Evolutionary conservation across 164 flowering plant species (phyloP).

Genomic region (Umbellularia californica): DNA sequence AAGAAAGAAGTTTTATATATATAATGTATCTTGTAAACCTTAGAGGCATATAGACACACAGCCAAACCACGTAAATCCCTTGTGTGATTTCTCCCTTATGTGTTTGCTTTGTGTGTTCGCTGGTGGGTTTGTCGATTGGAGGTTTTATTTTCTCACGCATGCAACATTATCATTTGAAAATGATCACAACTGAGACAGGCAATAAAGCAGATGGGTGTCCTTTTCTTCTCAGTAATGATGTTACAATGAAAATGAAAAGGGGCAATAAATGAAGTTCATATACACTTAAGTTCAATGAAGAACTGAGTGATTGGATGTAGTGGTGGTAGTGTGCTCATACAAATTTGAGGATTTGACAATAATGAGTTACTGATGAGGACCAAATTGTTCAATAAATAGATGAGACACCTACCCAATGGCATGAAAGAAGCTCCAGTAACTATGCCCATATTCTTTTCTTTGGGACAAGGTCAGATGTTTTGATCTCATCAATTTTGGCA

Average conservation of each 20-base stretch:
- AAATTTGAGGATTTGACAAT: neutral
- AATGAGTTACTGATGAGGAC: neutral
- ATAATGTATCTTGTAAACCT: neutral
- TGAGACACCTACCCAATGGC: neutral
- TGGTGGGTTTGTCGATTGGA: too few species aligned
- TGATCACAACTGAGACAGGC: neutral
- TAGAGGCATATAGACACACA: neutral
- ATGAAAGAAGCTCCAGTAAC: neutral
- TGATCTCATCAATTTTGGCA: conserved; percentile 75
- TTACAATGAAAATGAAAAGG: neutral
- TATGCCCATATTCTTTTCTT: conserved; percentile 84
- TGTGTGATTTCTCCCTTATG: too few species aligned
- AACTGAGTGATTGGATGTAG: neutral
- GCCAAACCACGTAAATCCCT: too few species aligned
- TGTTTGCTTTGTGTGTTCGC: too few species aligned
- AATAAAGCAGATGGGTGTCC: neutral
- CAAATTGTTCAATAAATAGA: neutral
- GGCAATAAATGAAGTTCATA: neutral
- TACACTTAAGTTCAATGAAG: neutral
- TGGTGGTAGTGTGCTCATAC: neutral
- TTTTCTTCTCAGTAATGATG: neutral
- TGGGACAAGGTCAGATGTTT: conserved; percentile 80
- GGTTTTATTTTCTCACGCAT: too few species aligned
- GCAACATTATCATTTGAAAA: neutral
- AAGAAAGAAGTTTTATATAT: too few species aligned